Evolutionary conservation across 1,284 basidiomycete genomes (phyloP).

Genomic region (Coniferiporia sulphurascens): DNA sequence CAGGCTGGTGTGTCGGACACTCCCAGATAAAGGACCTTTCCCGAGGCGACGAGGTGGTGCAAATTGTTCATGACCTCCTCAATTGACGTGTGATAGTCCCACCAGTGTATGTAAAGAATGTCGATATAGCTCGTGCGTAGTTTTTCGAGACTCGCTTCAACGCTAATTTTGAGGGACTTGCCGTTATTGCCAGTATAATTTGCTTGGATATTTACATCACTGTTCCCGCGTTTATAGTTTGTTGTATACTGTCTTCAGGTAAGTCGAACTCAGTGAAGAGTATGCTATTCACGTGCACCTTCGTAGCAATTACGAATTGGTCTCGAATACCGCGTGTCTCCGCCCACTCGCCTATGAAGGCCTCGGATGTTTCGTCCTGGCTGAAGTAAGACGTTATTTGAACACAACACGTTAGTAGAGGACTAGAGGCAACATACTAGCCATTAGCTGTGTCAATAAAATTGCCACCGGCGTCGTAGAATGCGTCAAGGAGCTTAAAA

Average conservation of each 20-base stretch:
- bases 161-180: conserved; percentile 29
- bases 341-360: conserved; percentile 44
- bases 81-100: conserved; percentile 32
- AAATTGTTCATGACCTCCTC: background rate
- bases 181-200: conserved; percentile 34
- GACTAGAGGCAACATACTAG: conserved; percentile 5
- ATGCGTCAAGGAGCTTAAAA: conserved; percentile 22
- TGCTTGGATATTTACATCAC: conserved; percentile 22
- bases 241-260: conserved; percentile 28
- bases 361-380: conserved; percentile 37
- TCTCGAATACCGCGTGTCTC: conserved; percentile 39
- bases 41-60: conserved; percentile 34
- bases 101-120: conserved; percentile 20
- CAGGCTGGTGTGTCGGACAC: conserved; percentile 26
- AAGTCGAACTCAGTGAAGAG: conserved; percentile 4
- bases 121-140: conserved; percentile 8
- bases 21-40: conserved; percentile 39
- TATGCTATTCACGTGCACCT: conserved; percentile 25
- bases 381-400: too few relatives aligned
- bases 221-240: conserved; percentile 24
- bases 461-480: conserved; percentile 19
- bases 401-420: background rate
- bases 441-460: conserved; percentile 21
- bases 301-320: conserved; percentile 43
- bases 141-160: conserved; percentile 35